phyloP scores from a whole-genome alignment of 2,329 filamentous ascomycete species.

The Lachnellula willkommii region DNA sequence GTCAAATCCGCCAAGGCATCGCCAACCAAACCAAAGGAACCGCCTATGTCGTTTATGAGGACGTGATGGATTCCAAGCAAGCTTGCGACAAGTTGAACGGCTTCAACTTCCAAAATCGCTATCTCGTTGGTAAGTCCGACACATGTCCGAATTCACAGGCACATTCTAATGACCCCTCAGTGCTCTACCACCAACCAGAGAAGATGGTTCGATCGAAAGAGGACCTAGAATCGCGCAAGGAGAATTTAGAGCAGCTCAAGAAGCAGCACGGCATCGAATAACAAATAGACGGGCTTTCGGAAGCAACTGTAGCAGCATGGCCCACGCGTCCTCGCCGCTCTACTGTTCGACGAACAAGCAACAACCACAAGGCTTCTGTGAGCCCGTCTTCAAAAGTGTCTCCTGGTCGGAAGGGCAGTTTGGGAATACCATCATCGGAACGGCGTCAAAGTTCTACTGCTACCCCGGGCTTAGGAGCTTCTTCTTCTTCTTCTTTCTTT shows the following conservation, averaged over 20 bases:
- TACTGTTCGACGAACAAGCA: slow-evolving; percentile 10
- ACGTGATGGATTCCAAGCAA: slow-evolving; percentile 97
- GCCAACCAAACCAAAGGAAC: slow-evolving; percentile 97
- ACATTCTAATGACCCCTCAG: slow-evolving; percentile 34
- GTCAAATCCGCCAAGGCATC: slow-evolving; percentile 97
- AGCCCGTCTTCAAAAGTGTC: slow-evolving; percentile 35
- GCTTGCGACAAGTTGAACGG: slow-evolving; percentile 99
- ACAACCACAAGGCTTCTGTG: slow-evolving; percentile 14
- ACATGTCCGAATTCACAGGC: slow-evolving; percentile 1
- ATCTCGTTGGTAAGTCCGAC: slow-evolving; percentile 78
- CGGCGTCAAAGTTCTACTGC: slow-evolving; percentile 20
- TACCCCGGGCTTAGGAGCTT: slow-evolving; percentile 10
- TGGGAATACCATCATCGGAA: slow-evolving; percentile 6
- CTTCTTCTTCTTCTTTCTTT: slow-evolving; percentile 28
- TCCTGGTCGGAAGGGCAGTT: slow-evolving; percentile 23
- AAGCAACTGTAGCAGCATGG: slow-evolving; percentile 25
- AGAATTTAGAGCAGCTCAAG: slow-evolving; percentile 98
- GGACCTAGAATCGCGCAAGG: slow-evolving; percentile 87
- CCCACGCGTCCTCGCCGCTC: slow-evolving; percentile 16
- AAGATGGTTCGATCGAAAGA: slow-evolving; percentile 84
- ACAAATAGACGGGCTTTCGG: slow-evolving; percentile 69
- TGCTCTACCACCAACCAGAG: slow-evolving; percentile 72
- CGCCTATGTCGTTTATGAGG: slow-evolving; percentile 98
- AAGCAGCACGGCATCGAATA: slow-evolving; percentile 98
- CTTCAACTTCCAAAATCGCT: slow-evolving; percentile 99